Evolutionary conservation across 768 basidiomycete species (phyloP).

Genomic region (Termitomyces sp.): DNA sequence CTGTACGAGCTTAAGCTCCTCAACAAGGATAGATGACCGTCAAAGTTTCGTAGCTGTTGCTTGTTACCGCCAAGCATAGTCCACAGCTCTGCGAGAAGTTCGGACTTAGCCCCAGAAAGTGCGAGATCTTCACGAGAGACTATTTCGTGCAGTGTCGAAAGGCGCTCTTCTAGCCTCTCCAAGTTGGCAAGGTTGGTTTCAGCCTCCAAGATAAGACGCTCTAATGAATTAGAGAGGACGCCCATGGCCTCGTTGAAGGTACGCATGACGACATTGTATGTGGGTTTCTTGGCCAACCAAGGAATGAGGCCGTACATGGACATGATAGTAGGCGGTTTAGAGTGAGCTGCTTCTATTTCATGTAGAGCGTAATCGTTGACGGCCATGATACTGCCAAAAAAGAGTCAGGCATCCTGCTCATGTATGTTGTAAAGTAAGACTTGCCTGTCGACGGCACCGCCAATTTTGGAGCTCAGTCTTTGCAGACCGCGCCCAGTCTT

Average conservation of each 20-base stretch:
- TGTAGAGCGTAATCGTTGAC: constrained; percentile 69
- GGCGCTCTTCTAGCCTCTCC: constrained; percentile 57
- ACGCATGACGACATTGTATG: constrained; percentile 42
- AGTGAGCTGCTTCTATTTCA: constrained; percentile 43
- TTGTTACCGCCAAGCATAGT: constrained; percentile 63
- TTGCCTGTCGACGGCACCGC: constrained; percentile 71
- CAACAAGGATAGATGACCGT: constrained; percentile 50
- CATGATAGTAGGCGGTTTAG: constrained; percentile 29
- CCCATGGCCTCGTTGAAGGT: constrained; percentile 65
- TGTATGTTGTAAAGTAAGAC: constrained; percentile 17
- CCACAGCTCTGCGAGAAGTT: constrained; percentile 68
- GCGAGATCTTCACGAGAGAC: constrained; percentile 53
- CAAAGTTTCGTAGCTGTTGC: constrained; percentile 42
- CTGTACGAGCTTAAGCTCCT: constrained; percentile 53
- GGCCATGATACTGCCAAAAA: constrained; percentile 59
- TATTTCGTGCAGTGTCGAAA: constrained; percentile 54
- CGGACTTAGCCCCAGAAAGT: constrained; percentile 39
- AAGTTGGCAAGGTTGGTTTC: constrained; percentile 53
- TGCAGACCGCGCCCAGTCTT: constrained; percentile 56
- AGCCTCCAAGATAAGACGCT: constrained; percentile 64
- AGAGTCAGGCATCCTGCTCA: background rate
- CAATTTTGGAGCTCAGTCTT: constrained; percentile 61
- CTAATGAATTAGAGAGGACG: constrained; percentile 47
- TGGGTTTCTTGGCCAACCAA: constrained; percentile 28
- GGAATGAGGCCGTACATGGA: constrained; percentile 36